Evolutionary conservation across 345 rosid genomes (phyloP).

Genomic region (Dimocarpus longan): DNA sequence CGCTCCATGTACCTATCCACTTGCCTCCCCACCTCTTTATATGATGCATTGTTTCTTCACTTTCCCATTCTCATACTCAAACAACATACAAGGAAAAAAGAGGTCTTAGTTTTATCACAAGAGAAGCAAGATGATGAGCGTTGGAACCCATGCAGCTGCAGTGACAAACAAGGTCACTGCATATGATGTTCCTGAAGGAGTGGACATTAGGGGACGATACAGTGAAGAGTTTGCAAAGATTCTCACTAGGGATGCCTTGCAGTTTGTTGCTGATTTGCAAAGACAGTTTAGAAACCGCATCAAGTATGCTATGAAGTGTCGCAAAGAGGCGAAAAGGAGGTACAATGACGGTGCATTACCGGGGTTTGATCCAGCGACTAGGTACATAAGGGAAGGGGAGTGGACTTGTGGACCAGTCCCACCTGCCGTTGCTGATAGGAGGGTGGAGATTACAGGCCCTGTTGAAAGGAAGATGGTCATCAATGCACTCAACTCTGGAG

Average conservation of each 20-base stretch:
- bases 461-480: conserved; percentile 96
- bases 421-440: conserved; percentile 70
- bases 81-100: background rate
- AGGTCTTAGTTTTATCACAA: background rate
- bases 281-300: conserved; percentile 70
- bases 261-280: conserved; percentile 77
- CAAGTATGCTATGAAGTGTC: conserved; percentile 77
- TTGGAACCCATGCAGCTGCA: conserved; percentile 15
- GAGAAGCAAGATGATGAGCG: conserved; percentile 23
- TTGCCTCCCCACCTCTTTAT: conserved; percentile 16
- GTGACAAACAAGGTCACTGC: conserved; percentile 27
- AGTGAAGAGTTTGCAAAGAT: conserved; percentile 65
- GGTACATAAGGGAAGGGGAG: conserved; percentile 64
- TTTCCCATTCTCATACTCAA: background rate
- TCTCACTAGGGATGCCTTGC: conserved; percentile 71
- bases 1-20: conserved; percentile 28
- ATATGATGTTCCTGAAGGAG: conserved; percentile 72
- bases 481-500: conserved; percentile 94
- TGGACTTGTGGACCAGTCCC: conserved; percentile 81
- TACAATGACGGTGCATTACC: conserved; percentile 63
- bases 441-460: conserved; percentile 89
- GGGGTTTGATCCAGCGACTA: conserved; percentile 80
- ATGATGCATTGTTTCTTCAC: background rate
- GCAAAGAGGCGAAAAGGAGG: conserved; percentile 58
- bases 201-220: conserved; percentile 74